Evolutionary conservation across 768 basidiomycete species (phyloP), one percentile per base, ranked within the genome.

Genomic region (Lentinula detonsa): DNA sequence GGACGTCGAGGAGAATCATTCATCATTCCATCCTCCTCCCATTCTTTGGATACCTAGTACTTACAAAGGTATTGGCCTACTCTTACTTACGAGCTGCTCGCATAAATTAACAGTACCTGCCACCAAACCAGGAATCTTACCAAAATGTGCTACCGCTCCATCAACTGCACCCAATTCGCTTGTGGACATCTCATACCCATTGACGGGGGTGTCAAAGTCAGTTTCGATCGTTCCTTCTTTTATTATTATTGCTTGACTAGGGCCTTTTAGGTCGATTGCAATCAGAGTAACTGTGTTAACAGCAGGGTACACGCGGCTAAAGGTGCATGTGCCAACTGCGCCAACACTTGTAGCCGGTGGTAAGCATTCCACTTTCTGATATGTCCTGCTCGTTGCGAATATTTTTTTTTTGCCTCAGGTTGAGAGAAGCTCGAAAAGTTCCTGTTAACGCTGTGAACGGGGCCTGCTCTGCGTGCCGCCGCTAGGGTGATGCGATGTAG

Each of bases 141-240:
- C 48, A 50, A 15, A 8, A 60, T 60, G 59, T 60, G 59, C 59
- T 42, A 51, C 40, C 59, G 59, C 21, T 37, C 49, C 15, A 35
- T 60, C n/a, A 52, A 51, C 37, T 60, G 51, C 39, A 40, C 50
- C 7, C 52, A 52, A 35, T 60, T 23, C 21, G 57, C 57, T 23
- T 60, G 59, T n/a, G 59, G 59, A n/a, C 49, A 60, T 39, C 35
- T 52, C 16, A 15, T 28, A 9, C 49, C 59, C 16, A 60, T n/a
- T 31, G 59, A 60, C 40, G 49, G 31, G 34, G 59, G 59, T 28
- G 50, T 50, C 28, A 16, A 35, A 9, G 59, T 60, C 9, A 43
- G 59, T 52, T 8, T 10, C 23, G 37, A 40, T 42, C 33, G 5
- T 46, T 28, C 15, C 16, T 11, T 6, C 13, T 21, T 8, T 15